phyloP scores from a whole-genome alignment of 2,329 filamentous ascomycete species.

The Penicillium sp. region DNA sequence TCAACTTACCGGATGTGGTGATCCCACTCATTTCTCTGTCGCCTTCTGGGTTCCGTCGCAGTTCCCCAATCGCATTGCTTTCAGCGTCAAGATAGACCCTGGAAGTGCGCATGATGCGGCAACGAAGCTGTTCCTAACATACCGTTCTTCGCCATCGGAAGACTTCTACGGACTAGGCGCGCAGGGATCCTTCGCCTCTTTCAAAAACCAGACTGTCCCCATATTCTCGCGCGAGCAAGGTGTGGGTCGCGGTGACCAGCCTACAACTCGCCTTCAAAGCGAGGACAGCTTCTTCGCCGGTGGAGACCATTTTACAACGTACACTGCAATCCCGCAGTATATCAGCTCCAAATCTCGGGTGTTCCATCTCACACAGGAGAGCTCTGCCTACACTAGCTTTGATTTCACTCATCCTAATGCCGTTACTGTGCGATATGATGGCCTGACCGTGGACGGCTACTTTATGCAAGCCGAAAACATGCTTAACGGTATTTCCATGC shows the following conservation, averaged over 20 bases:
- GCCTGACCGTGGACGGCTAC: conserved; percentile 15
- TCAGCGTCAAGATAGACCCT: conserved; percentile 15
- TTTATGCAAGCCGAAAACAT: conserved; percentile 26
- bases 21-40: conserved; percentile 12
- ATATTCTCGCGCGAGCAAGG: conserved; percentile 27
- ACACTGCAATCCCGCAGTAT: conserved; percentile 34
- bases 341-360: conserved; percentile 31
- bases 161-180: conserved; percentile 28
- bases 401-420: conserved; percentile 25
- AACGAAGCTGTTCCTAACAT: conserved; percentile 22
- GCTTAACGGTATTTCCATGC: conserved; percentile 33
- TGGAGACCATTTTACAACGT: conserved; percentile 34
- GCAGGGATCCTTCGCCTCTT: conserved; percentile 25
- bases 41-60: conserved; percentile 19
- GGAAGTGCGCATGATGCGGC: background rate
- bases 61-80: conserved; percentile 21
- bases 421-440: conserved; percentile 23
- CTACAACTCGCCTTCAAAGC: conserved; percentile 18
- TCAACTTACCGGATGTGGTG: conserved; percentile 18
- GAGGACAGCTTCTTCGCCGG: conserved; percentile 26
- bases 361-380: conserved; percentile 31
- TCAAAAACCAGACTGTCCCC: conserved; percentile 27
- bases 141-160: conserved; percentile 19
- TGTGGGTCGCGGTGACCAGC: conserved; percentile 27
- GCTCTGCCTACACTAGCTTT: conserved; percentile 34